A percentile compares a stretch with the other conserved stretches of the same genome.
phyloP scores from a whole-genome alignment of 208 protist species.

The Trypanosoma mega region DNA sequence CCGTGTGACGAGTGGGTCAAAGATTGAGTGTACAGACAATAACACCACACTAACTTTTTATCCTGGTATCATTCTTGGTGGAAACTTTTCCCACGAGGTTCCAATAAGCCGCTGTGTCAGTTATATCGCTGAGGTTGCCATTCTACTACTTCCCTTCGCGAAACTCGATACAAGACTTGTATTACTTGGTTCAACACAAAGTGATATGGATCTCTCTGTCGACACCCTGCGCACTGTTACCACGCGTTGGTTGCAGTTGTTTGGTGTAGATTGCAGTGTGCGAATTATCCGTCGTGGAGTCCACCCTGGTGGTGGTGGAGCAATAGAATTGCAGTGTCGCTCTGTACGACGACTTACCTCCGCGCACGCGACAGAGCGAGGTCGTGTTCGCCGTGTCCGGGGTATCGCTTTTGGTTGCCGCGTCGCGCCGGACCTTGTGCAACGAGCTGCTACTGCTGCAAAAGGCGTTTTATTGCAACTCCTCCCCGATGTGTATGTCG shows the following conservation, averaged over 20 bases:
- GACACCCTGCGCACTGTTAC: constrained; percentile 92
- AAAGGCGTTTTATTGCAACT: constrained; percentile 88
- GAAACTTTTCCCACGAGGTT: constrained; percentile 87
- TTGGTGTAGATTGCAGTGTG: constrained; percentile 78
- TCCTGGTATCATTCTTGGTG: constrained; percentile 92
- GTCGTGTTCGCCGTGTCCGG: constrained; percentile 87
- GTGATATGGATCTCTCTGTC: constrained; percentile 79
- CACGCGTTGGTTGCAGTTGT: constrained; percentile 82
- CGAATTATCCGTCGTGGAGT: constrained; percentile 86
- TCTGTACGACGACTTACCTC: constrained; percentile 72
- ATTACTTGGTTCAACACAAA: constrained; percentile 84
- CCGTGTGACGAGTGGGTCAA: constrained; percentile 85
- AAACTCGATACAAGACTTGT: constrained; percentile 89
- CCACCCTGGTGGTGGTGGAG: constrained; percentile 81
- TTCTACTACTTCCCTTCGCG: constrained; percentile 88
- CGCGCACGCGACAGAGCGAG: constrained; percentile 64
- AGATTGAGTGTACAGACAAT: constrained; percentile 67
- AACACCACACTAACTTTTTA: constrained; percentile 79
- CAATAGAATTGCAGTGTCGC: constrained; percentile 77
- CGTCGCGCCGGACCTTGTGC: constrained; percentile 82
- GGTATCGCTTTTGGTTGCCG: constrained; percentile 91
- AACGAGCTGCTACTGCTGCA: constrained; percentile 81
- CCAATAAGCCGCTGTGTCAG: constrained; percentile 72
- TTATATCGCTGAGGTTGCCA: constrained; percentile 84
- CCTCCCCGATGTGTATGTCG: constrained; percentile 92